Conservation (phyloP, 257 asterid genomes). For the Nicotiana benthamiana region DNA sequence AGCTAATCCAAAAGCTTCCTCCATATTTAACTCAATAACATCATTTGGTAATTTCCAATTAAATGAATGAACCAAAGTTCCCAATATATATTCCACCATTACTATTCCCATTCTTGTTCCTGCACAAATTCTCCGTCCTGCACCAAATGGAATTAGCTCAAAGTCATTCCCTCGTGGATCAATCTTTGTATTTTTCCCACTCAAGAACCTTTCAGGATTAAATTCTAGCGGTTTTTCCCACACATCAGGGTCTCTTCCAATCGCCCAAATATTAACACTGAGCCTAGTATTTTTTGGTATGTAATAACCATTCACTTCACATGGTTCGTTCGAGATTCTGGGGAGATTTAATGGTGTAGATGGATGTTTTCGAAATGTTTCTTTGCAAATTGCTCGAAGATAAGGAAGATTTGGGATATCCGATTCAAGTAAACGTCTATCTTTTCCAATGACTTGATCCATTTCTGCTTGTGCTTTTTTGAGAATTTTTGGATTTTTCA, state of each 20-base stretch:
- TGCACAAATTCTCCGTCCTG: constrained; percentile 44
- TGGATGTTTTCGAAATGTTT: constrained; percentile 43
- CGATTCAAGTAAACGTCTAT: constrained; percentile 26
- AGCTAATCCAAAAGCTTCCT: constrained; percentile 42
- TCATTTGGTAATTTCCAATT: constrained; percentile 31
- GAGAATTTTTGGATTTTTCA: constrained; percentile 23
- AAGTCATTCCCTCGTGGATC: constrained; percentile 35
- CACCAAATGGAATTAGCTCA: constrained; percentile 42
- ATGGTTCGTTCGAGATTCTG: constrained; percentile 20
- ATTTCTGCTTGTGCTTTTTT: constrained; percentile 34
- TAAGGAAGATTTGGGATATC: constrained; percentile 38
- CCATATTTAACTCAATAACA: constrained; percentile 29
- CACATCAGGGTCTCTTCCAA: constrained; percentile 39
- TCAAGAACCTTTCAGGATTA: constrained; percentile 31
- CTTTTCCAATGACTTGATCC: constrained; percentile 30
- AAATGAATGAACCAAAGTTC: constrained; percentile 42
- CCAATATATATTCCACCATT: constrained; percentile 37
- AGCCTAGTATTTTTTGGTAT: constrained; percentile 39
- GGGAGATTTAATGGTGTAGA: constrained; percentile 46
- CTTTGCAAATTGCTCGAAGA: constrained; percentile 43
- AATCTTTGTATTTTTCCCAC: constrained; percentile 7
- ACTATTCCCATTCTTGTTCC: constrained; percentile 43
- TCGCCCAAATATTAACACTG: constrained; percentile 50
- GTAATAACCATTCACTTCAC: constrained; percentile 30
- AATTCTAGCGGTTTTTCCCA: constrained; percentile 46